Conservation (phyloP, 2,329 filamentous ascomycete genomes). For the Acrocalymma vagum region DNA sequence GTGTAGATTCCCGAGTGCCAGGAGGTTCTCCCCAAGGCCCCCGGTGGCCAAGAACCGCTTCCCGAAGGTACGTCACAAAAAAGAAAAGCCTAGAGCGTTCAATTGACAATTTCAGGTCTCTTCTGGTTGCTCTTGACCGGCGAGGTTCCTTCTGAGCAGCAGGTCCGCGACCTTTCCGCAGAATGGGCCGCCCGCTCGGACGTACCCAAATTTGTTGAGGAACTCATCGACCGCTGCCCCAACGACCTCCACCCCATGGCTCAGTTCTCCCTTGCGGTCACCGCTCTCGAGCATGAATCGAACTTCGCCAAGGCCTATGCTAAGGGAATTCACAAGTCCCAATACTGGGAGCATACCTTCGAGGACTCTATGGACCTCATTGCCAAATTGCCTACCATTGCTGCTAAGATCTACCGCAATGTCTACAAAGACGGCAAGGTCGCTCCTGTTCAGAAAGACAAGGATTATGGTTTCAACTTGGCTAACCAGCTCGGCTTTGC, state of each 20-base stretch:
- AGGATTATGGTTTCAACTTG: constrained; percentile 99
- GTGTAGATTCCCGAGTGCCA: constrained; percentile 92
- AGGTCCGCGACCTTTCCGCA: constrained; percentile 96
- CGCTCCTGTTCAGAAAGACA: constrained; percentile 92
- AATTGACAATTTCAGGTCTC: constrained; percentile 68
- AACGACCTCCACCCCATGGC: constrained; percentile 99
- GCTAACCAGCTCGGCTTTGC: constrained; percentile 99
- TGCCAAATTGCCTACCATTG: constrained; percentile 98
- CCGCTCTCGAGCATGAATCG: constrained; percentile 97
- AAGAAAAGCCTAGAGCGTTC: too few relatives aligned
- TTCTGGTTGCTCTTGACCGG: constrained; percentile 99
- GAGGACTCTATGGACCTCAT: constrained; percentile 99
- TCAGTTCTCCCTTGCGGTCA: constrained; percentile 97
- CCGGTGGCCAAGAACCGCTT: constrained; percentile 94
- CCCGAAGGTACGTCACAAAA: constrained; percentile 80
- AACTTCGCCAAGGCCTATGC: constrained; percentile 98
- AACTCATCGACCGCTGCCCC: constrained; percentile 99
- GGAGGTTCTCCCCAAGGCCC: constrained; percentile 94
- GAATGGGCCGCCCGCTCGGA: constrained; percentile 99
- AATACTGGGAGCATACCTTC: constrained; percentile 99
- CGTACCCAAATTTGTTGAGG: constrained; percentile 97
- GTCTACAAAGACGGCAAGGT: constrained; percentile 99
- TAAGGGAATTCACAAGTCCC: constrained; percentile 98
- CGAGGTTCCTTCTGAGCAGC: constrained; percentile 96
- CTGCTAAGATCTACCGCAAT: constrained; percentile 99